Evolutionary conservation across 2,329 filamentous ascomycete genomes (phyloP).

Genomic region (Stagonosporopsis vannaccii): DNA sequence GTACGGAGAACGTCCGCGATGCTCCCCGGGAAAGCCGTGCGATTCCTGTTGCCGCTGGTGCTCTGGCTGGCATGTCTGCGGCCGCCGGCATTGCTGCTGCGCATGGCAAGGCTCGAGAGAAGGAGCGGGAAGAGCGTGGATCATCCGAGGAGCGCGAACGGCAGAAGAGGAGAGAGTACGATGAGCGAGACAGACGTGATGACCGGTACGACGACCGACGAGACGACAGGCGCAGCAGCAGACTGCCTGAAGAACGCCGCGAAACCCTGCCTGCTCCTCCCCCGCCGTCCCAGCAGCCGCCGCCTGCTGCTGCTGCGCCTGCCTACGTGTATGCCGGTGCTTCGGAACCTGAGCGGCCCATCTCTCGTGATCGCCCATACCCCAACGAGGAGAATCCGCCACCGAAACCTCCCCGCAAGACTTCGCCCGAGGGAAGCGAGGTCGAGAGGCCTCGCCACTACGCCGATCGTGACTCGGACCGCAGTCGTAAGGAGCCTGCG

Average conservation of each 20-base stretch:
- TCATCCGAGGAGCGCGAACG: slow-evolving; percentile 29
- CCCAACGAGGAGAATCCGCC: slow-evolving; percentile 42
- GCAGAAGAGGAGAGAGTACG: slow-evolving; percentile 40
- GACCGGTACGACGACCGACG: slow-evolving; percentile 37
- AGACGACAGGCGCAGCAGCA: slow-evolving; percentile 37
- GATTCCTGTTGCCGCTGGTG: slow-evolving; percentile 37
- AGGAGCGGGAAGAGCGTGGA: slow-evolving; percentile 19
- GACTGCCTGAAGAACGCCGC: slow-evolving; percentile 24
- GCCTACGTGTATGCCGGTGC: slow-evolving; percentile 14
- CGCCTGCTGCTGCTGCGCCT: slow-evolving; percentile 22
- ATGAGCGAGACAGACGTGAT: slow-evolving; percentile 46
- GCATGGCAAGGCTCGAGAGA: slow-evolving; percentile 31
- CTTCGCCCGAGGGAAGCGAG: slow-evolving; percentile 44
- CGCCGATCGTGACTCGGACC: slow-evolving; percentile 45
- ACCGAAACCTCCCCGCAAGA: slow-evolving; percentile 34
- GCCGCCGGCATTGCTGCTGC: slow-evolving; percentile 38
- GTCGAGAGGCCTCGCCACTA: slow-evolving; percentile 48
- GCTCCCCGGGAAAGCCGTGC: slow-evolving; percentile 31
- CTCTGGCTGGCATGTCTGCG: slow-evolving; percentile 36
- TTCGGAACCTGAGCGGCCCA: slow-evolving; percentile 25
- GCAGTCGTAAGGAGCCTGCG: slow-evolving; percentile 38
- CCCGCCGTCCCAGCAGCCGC: slow-evolving; percentile 22
- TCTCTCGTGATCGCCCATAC: slow-evolving; percentile 42
- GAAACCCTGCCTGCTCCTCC: slow-evolving; percentile 26
- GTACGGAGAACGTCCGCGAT: slow-evolving; percentile 36